Evolutionary conservation across 768 basidiomycete species (phyloP), one percentile per base, ranked within the genome.

Genomic region (Panaeolus papilionaceus): DNA sequence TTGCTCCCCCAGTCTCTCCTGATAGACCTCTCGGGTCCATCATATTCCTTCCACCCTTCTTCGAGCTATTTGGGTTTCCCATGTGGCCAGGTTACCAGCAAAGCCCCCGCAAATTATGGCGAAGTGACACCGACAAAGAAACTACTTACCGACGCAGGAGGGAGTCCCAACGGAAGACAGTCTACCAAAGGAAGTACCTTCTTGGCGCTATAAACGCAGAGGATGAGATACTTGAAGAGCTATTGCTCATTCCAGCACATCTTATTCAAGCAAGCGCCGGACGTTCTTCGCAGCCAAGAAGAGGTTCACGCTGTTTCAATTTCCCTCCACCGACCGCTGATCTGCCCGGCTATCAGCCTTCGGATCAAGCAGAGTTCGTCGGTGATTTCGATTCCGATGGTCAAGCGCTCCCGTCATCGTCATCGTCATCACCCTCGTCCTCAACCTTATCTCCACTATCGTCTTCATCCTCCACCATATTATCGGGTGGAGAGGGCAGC

Each of bases 301-400:
- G 54, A 12, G 33, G 28, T 12, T 7, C 10, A 3, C 54, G 33
- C 33, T 33, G 28, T 20, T 33, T 33, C 33, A 5, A 33, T 33
- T 23, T 49, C 20, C 47, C 33, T 58, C 28, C 54, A 33, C 12
- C 33, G 54, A 58, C 9, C 2, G 54, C 54, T 58, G 54, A 58
- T 58, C 54, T 33, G 9, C 9, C 54, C 54, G 54, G 54, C 28
- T 58, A 58, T 58, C 54, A 58, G 14, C 54, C 11, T 28, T 58
- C 54, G 33, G 54, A 58, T 58, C 54, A 58, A 7, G 28, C 26
- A 58, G 33, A 3, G 16, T 58, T 58, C 16, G 54, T 58, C 14
- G 54, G 54, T 4, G 54, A 58, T 37, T 58, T 58, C 14, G 54
- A 58, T n/a, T 58, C 54, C 20, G 54, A 58, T 58, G 54, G 54